Conservation (phyloP, 1,284 basidiomycete species). For the Ustilago curta region DNA sequence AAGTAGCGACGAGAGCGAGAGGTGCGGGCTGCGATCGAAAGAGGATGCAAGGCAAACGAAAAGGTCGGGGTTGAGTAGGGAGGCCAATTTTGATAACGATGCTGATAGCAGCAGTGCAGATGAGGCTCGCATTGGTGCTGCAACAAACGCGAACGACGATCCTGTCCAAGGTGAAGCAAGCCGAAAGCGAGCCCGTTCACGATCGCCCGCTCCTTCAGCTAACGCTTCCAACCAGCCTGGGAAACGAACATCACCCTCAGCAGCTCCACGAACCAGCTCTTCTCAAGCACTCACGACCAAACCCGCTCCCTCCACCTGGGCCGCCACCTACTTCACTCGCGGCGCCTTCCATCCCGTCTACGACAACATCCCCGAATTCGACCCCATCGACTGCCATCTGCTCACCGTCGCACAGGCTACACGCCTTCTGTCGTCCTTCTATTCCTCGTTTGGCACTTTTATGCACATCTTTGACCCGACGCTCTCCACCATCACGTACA, state of each 20-base stretch:
- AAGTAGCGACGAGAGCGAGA: slow-evolving; percentile 29
- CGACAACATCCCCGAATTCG: slow-evolving; percentile 39
- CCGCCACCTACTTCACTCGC: slow-evolving; percentile 43
- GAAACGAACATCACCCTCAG: background rate
- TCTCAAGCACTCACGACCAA: background rate
- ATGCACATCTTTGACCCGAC: slow-evolving; percentile 54
- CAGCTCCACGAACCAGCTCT: background rate
- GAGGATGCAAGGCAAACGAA: too few relatives aligned
- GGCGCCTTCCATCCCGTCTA: slow-evolving; percentile 54
- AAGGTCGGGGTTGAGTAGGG: slow-evolving; percentile 3
- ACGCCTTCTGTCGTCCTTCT: slow-evolving; percentile 30
- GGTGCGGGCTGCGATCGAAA: background rate
- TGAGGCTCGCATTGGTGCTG: background rate
- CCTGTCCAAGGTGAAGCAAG: background rate
- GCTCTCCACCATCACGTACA: slow-evolving; percentile 44
- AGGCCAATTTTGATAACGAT: background rate
- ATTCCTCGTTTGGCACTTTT: slow-evolving; percentile 36
- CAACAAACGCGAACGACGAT: background rate
- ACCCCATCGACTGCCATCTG: slow-evolving; percentile 40
- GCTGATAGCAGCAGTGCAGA: background rate
- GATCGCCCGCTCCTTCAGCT: slow-evolving; percentile 2
- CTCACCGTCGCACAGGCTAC: slow-evolving; percentile 31
- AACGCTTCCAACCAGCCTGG: background rate
- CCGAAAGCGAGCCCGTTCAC: slow-evolving; percentile 9
- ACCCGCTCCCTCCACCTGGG: slow-evolving; percentile 17